Base-by-base conservation (phyloP, 73 alveolate genomes). In the Paramecium pentaurelia region DNA sequence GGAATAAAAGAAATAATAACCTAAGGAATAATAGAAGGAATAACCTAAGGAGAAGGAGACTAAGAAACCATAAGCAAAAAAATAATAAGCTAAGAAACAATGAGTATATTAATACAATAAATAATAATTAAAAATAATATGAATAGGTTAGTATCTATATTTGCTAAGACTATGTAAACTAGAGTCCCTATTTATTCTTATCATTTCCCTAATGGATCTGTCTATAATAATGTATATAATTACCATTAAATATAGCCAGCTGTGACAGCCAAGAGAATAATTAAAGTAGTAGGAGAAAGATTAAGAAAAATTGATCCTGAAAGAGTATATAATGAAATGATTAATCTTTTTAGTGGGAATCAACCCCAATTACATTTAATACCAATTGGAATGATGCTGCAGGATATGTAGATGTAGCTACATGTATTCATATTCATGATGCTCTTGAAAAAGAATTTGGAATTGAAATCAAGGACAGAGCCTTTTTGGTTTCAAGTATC, bases 391-490 rank as follows among this genome's bases (percentile, higher is more conserved):
- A 93, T 84, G 94, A 88, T 25, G 97, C 93, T 51, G 86, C 80
- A 68, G 98, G 95, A 37, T 87, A 49, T n/a, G 93, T 95, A 14
- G 98, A 96, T 88, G 92, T 97, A n/a, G 96, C 97, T 58, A 95
- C 97, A 16, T 96, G 98, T 93, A 86, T 96, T 42, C 95, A 95
- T 30, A 91, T 97, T 49, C 99, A 97, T 68, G 99, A 97, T 71
- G 96, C 96, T 6, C 88, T 97, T 27, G 99, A 97, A 88, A 96
- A 96, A 86, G 99, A 97, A 91, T 97, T 97, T 93, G 96, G 96
- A 71, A 86, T 97, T 44, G 98, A 97, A 86, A 92, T 97, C 84
- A 96, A 95, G 64, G 99, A 97, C 71, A 93, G 96, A 71, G 95
- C 94, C 88, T 92, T 95, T 71, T 60, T 96, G 60, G 95, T 96